Conservation (phyloP, 108 stramenopile species). For the Nitzschia putrida region DNA sequence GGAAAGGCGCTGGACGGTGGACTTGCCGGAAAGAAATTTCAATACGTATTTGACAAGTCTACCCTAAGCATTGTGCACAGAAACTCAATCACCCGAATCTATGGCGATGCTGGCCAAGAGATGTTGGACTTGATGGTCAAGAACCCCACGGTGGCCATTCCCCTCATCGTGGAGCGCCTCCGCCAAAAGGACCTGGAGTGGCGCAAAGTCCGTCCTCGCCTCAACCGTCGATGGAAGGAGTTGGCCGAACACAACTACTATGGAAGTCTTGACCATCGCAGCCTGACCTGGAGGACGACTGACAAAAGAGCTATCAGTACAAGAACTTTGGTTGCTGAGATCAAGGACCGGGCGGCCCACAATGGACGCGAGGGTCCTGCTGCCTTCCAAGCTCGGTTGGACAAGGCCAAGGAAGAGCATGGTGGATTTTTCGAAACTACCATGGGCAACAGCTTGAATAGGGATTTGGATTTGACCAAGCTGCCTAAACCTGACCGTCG, state of each 20-base stretch:
- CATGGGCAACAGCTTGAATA: slow-evolving; percentile 55
- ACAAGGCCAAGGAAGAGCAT: slow-evolving; percentile 88
- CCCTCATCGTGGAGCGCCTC: slow-evolving; percentile 94
- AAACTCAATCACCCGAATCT: slow-evolving; percentile 93
- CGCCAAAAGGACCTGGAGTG: slow-evolving; percentile 96
- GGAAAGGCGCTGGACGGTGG: slow-evolving; percentile 47
- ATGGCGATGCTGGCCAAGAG: slow-evolving; percentile 90
- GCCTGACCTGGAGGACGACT: slow-evolving; percentile 80
- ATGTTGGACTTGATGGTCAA: slow-evolving; percentile 94
- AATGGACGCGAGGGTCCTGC: slow-evolving; percentile 71
- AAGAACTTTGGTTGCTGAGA: slow-evolving; percentile 78
- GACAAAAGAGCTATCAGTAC: slow-evolving; percentile 86
- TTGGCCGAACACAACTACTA: slow-evolving; percentile 83
- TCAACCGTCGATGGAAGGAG: slow-evolving; percentile 90
- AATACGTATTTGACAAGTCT: slow-evolving; percentile 81
- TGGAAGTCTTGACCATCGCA: slow-evolving; percentile 84
- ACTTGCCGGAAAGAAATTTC: slow-evolving; percentile 63
- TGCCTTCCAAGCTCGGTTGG: slow-evolving; percentile 65
- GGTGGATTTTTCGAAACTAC: slow-evolving; percentile 83
- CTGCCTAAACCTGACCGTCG: slow-evolving; percentile 74
- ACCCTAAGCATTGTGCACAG: slow-evolving; percentile 89
- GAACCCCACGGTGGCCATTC: slow-evolving; percentile 94
- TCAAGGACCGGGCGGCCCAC: slow-evolving; percentile 84
- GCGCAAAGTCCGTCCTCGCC: slow-evolving; percentile 69
- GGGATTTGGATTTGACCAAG: slow-evolving; percentile 66